Evolutionary conservation across 2,329 filamentous ascomycete genomes (phyloP), one percentile per base, ranked within the genome.

Genomic region (Endothia cerciana): DNA sequence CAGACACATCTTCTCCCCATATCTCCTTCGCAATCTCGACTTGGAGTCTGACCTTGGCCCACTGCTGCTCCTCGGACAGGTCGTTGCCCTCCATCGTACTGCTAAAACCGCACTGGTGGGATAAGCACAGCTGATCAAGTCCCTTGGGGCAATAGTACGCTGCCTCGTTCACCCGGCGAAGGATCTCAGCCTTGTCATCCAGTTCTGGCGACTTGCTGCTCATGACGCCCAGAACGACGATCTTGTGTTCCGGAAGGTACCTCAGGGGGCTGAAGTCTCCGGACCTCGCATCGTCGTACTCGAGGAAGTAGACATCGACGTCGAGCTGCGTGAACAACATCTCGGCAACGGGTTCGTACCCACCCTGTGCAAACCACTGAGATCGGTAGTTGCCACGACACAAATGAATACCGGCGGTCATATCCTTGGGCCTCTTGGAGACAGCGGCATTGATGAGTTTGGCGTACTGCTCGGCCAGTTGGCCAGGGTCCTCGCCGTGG

Each of bases 61-160:
- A 87, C 74, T 86, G 83, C 77, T 86, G 79, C 66, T 85, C 83
- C 73, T 85, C 81, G 13, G 75, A 81, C 69, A 87, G 75, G 67
- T 85, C 81, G 68, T 87, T 86, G 45, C 84, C 85, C 75, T 87
- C 84, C 64, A 80, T 80, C 6, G 83, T 86, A n/a, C 79, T 82
- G 71, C 79, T 82, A 72, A 87, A 87, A 4, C 84, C 85, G 71
- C 84, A 87, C 76, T 87, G 85, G 71, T 86, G 84, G 69, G 81
- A 84, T 67, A 86, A 71, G 72, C 82, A 85, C 66, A 87, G 75
- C 79, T 87, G 84, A 61, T 85, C 80, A 8, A 86, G 74, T 0
- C 84, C 85, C 60, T 76, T 74, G n/a, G 82, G 81, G 70, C 82
- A 83, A 71, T 80, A 80, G 61, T 76, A 72, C 4, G 78, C 80